These are phyloP conservation scores for Comarum palustre DNA, from an alignment of 306 rosid genomes.

Conservation along the genomic window DNA sequence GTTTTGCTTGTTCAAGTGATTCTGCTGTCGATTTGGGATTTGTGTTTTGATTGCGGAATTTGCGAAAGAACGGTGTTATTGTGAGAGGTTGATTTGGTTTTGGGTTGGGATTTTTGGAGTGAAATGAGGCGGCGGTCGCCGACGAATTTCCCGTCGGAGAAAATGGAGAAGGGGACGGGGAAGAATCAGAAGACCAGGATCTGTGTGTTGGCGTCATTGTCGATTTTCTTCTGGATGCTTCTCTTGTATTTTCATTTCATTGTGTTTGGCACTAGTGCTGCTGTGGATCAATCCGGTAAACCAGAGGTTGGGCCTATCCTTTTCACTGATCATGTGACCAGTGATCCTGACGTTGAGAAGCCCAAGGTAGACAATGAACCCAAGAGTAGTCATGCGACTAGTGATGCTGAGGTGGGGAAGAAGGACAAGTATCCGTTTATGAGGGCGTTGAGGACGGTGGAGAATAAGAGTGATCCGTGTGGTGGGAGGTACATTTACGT, in stretches of 20 bases:
- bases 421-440: slow-evolving; percentile 45
- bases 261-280: slow-evolving; percentile 39
- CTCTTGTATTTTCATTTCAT: slow-evolving; percentile 76
- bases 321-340: background rate
- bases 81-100: slow-evolving; percentile 7
- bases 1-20: background rate
- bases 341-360: background rate
- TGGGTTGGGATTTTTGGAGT: slow-evolving; percentile 29
- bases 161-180: slow-evolving; percentile 65
- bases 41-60: background rate
- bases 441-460: slow-evolving; percentile 62
- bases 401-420: too few relatives aligned
- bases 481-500: slow-evolving; percentile 95
- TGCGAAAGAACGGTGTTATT: slow-evolving; percentile 20
- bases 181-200: slow-evolving; percentile 65
- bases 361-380: background rate
- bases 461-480: slow-evolving; percentile 92
- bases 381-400: too few relatives aligned
- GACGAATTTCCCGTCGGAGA: slow-evolving; percentile 49
- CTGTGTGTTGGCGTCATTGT: slow-evolving; percentile 54
- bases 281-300: slow-evolving; percentile 35
- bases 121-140: slow-evolving; percentile 78
- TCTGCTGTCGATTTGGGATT: background rate
- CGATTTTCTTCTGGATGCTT: slow-evolving; percentile 72
- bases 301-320: slow-evolving; percentile 22